Evolutionary conservation across 192 early-diverging fungal genomes (phyloP), one percentile per base, ranked within the genome.

Genomic region (Irineochytrium annulatum): DNA sequence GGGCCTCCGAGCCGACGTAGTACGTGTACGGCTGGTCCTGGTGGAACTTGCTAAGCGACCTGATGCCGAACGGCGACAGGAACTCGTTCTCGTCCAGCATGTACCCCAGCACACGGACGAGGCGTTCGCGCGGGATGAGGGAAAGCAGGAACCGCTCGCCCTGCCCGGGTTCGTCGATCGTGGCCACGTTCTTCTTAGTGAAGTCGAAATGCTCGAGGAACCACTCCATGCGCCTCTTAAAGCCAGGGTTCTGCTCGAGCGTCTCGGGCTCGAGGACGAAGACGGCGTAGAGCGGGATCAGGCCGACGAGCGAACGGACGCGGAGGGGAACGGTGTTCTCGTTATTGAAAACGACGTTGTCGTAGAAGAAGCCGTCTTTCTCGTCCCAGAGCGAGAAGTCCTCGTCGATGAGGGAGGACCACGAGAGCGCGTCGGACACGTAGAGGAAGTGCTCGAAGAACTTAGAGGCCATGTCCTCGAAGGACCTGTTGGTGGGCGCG

Each of bases 381-480:
- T 58, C 39, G 44, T 79, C 63, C 77, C 76, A 79, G 2, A 79
- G 62, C 22, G 65, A 67, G 16, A 58, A 46, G 46, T 72, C 60
- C 37, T 72, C 72, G 17, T 62, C 62, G 17, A 55, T 65, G 1
- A 53, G 44, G 8, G 63, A 52, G 0, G 63, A 53, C 39, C 72
- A 81, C 1, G 78, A 76, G 57, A 81, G 69, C 1, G 79, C 79
- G 43, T 81, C 77, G 30, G 79, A 77, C 39, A 81, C 80, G 62
- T 79, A 74, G 53, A 81, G 71, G 62, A 79, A 81, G 66, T 81
- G 79, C 53, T 81, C 76, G 39, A 81, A 60, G 66, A 78, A 81
- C 57, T 78, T 78, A 20, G 76, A 76, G 16, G 79, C 79, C 35
- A 81, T 80, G 41, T 78, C 77, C 52, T 67, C 58, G 30, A 62